Evolutionary conservation across 805 yeast species (phyloP), one percentile per base, ranked within the genome.

Genomic region (Metschnikowia proteae): DNA sequence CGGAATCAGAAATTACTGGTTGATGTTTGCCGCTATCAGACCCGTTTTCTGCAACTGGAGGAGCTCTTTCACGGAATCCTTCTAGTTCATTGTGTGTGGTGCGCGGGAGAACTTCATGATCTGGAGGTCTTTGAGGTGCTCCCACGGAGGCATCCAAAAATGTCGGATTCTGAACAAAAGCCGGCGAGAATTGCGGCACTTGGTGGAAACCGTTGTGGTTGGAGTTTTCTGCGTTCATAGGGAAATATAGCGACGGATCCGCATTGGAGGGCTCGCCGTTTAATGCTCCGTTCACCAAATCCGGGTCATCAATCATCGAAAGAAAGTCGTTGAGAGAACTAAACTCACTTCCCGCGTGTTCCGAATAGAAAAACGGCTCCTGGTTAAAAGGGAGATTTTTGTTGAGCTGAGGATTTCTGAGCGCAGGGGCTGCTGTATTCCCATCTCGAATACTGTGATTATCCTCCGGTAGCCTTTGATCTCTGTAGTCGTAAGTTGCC

Each of bases 331-430:
- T 89, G 56, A 91, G 72, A 0, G 96, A 89, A 53, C 89, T 83
- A 61, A 91, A 90, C 67, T 91, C 97, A 22, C 94, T 84, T 2
- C 96, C 96, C 0, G 94, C 96, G 62, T 90, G 95, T 59, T 90
- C 96, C 0, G 96, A 86, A 54, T 82, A 85, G 68, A 90, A 90
- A 49, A 86, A 80, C 0, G 96, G 94, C 53, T 83, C 87, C 50
- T 83, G 88, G 56, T 78, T 62, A 63, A 69, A 74, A 3, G 74
- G 70, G 47, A 71, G 60, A 1, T 75, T 67, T 52, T 73, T 77
- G 4, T 74, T 62, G 40, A 73, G 58, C 3, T 69, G 70, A 4
- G 70, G 59, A 44, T 57, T 64, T 23, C 46, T 25, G 23, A 31
- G 29, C 22, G 17, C 22, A 9, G 30, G 11, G 6, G 13, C 29